These are phyloP conservation scores for Samsoniella hepiali DNA, from an alignment of 2,329 filamentous ascomycete genomes.

Conservation along the genomic window DNA sequence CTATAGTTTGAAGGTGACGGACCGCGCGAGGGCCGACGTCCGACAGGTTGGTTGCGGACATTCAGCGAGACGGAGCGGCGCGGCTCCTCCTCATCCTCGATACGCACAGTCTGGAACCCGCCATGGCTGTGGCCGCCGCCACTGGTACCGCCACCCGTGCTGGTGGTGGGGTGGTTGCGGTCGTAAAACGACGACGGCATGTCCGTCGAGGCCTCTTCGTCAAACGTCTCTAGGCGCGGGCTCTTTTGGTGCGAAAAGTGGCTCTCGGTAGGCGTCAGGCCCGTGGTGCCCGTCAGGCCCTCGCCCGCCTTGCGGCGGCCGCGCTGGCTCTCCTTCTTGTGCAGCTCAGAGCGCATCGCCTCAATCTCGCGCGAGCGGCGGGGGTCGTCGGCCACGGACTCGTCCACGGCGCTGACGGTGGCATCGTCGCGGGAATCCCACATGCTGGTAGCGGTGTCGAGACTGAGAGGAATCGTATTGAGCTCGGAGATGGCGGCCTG, in stretches of 20 bases:
- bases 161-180: slow-evolving; percentile 9
- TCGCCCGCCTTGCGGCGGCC: slow-evolving; percentile 51
- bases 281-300: slow-evolving; percentile 34
- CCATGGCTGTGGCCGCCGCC: slow-evolving; percentile 3
- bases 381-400: slow-evolving; percentile 25
- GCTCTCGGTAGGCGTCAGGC: slow-evolving; percentile 29
- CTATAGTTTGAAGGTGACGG: slow-evolving; percentile 4
- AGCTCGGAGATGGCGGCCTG: slow-evolving; percentile 44
- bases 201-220: slow-evolving; percentile 43
- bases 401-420: slow-evolving; percentile 26
- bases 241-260: slow-evolving; percentile 28
- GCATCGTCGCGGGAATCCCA: slow-evolving; percentile 29
- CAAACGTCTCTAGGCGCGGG: slow-evolving; percentile 36
- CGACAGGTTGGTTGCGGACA: background rate
- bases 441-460: slow-evolving; percentile 20
- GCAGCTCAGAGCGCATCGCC: slow-evolving; percentile 34
- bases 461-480: slow-evolving; percentile 36
- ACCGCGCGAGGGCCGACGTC: slow-evolving; percentile 8
- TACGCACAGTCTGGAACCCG: slow-evolving; percentile 13
- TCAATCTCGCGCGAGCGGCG: slow-evolving; percentile 39
- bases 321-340: slow-evolving; percentile 44
- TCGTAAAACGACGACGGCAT: slow-evolving; percentile 24
- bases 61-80: slow-evolving; percentile 8
- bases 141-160: background rate
- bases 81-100: slow-evolving; percentile 13